Conservation (phyloP, 2,329 filamentous ascomycete species). For the Neopestalotiopsis clavispora region DNA sequence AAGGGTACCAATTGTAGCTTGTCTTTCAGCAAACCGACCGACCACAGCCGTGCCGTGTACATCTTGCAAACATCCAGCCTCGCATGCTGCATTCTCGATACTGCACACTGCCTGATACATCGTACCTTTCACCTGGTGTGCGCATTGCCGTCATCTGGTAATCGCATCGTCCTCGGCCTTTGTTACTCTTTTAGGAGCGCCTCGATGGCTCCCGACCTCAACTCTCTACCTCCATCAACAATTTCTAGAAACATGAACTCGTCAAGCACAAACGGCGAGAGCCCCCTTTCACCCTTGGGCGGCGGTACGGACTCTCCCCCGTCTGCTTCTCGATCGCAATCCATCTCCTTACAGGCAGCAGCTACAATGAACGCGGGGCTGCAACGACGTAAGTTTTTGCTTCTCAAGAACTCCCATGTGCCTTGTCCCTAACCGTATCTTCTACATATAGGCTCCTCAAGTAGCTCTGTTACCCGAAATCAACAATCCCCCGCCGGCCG, state of each 20-base stretch:
- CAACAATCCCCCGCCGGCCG: slow-evolving; percentile 56
- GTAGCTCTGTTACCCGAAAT: slow-evolving; percentile 53
- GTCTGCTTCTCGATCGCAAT: slow-evolving; percentile 67
- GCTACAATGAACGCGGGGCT: slow-evolving; percentile 80
- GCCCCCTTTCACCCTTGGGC: slow-evolving; percentile 25
- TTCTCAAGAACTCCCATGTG: not conserved
- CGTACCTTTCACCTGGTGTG: not conserved
- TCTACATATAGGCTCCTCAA: slow-evolving; percentile 50
- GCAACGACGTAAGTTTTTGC: slow-evolving; percentile 56
- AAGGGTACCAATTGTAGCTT: too few relatives aligned
- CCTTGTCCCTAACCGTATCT: not conserved
- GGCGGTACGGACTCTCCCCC: slow-evolving; percentile 57
- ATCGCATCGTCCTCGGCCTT: slow-evolving; percentile 1
- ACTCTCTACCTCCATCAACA: slow-evolving; percentile 58
- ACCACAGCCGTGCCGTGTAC: too few relatives aligned
- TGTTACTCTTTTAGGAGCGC: not conserved
- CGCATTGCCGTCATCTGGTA: not conserved
- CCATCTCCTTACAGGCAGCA: slow-evolving; percentile 75
- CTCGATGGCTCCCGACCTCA: slow-evolving; percentile 60
- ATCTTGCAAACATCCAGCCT: not conserved
- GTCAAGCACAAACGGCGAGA: slow-evolving; percentile 33
- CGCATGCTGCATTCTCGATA: not conserved
- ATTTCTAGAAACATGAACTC: slow-evolving; percentile 39
- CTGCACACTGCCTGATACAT: not conserved
- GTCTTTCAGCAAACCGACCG: too few relatives aligned